phyloP scores from a whole-genome alignment of 768 basidiomycete species.

The Suillus americanus region DNA sequence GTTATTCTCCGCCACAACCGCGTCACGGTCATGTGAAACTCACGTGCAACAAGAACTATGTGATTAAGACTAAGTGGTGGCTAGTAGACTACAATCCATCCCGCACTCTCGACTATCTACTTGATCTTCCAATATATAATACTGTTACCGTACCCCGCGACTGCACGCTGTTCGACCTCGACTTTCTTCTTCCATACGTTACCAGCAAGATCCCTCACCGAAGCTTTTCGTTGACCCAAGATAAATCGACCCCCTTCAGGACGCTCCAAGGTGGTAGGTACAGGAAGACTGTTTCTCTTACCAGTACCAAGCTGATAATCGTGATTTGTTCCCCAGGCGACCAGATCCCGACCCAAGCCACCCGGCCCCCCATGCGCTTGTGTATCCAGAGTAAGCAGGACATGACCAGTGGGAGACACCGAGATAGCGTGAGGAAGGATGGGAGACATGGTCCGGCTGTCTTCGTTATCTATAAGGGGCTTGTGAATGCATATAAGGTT shows the following conservation, averaged over 20 bases:
- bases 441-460: constrained; percentile 55
- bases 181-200: constrained; percentile 59
- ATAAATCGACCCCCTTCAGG: constrained; percentile 59
- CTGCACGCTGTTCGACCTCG: constrained; percentile 62
- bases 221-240: constrained; percentile 50
- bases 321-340: constrained; percentile 73
- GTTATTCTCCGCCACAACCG: neutral
- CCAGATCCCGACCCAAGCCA: constrained; percentile 59
- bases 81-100: neutral
- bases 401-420: constrained; percentile 75
- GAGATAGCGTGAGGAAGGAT: constrained; percentile 62
- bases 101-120: neutral
- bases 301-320: constrained; percentile 78
- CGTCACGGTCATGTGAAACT: constrained; percentile 3
- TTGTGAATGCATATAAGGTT: constrained; percentile 9
- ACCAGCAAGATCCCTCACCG: constrained; percentile 60
- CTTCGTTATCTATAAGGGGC: constrained; percentile 59
- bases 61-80: too few species aligned
- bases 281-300: constrained; percentile 55
- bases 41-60: constrained; percentile 4
- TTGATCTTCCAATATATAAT: constrained; percentile 70
- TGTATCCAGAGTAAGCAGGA: constrained; percentile 73
- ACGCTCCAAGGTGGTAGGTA: constrained; percentile 51
- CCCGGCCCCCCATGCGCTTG: constrained; percentile 45
- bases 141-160: constrained; percentile 63